A percentile compares a stretch with the other conserved stretches of the same genome.
Conservation (phyloP, 768 basidiomycete species). For the Harrya chromipes region DNA sequence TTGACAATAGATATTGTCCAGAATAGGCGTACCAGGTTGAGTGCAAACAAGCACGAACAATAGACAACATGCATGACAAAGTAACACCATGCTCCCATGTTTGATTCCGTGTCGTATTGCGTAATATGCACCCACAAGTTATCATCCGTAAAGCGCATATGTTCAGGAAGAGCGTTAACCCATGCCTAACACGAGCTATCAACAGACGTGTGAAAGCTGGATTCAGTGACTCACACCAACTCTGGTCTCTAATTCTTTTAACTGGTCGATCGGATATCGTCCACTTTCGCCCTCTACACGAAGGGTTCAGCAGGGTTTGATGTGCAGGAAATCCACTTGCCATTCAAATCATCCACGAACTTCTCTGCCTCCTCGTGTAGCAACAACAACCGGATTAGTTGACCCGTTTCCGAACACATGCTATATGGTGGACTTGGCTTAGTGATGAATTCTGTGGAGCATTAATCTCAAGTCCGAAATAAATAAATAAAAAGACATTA, state of each 20-base stretch:
- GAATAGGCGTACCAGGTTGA: conserved; percentile 53
- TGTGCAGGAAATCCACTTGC: conserved; percentile 32
- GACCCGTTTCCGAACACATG: conserved; percentile 57
- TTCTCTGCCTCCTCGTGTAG: conserved; percentile 62
- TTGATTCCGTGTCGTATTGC: conserved; percentile 79
- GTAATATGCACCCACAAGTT: conserved; percentile 65
- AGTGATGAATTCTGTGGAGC: conserved; percentile 59
- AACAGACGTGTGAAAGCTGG: background rate
- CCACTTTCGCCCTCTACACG: conserved; percentile 25
- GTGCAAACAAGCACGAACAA: conserved; percentile 61
- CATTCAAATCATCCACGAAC: conserved; percentile 48
- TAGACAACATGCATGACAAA: conserved; percentile 72
- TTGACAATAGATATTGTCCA: background rate
- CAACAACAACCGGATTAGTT: conserved; percentile 65
- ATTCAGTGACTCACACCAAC: conserved; percentile 30
- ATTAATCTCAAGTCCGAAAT: conserved; percentile 6
- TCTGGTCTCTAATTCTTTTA: conserved; percentile 45
- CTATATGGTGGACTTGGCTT: conserved; percentile 58
- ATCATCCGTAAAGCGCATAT: conserved; percentile 68
- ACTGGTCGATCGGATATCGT: conserved; percentile 30
- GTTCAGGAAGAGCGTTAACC: conserved; percentile 63
- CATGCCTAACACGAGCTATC: conserved; percentile 47
- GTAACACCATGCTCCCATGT: conserved; percentile 79
- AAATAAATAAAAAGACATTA: conserved; percentile 9
- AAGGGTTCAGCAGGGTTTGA: conserved; percentile 24